A percentile compares a stretch with the other conserved stretches of the same genome.
Conservation (phyloP, 148 eudicot genomes). For the Diospyros lotus region DNA sequence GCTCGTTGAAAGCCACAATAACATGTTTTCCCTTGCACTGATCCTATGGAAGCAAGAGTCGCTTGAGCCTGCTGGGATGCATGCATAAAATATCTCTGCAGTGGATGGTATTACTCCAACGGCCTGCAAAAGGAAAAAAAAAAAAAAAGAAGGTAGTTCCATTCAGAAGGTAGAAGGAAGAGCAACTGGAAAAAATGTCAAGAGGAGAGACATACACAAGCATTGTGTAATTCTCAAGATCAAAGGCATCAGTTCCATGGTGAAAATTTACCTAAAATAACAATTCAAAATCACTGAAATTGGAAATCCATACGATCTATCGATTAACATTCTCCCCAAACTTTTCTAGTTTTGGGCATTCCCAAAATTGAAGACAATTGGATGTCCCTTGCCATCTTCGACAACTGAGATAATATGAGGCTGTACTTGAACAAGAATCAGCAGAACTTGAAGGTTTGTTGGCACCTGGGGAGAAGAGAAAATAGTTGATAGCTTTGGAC, state of each 20-base stretch:
- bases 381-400: conserved; percentile 16
- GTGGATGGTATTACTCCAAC: too few relatives aligned
- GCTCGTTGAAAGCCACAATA: too few relatives aligned
- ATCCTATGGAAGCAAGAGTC: too few relatives aligned
- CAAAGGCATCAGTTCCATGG: not conserved
- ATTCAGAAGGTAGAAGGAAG: too few relatives aligned
- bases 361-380: conserved; percentile 22
- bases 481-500: conserved; percentile 19
- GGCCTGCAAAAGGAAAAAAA: too few relatives aligned
- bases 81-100: too few relatives aligned
- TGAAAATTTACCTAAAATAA: not conserved
- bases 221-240: conserved; percentile 15
- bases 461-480: conserved; percentile 16
- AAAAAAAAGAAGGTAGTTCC: too few relatives aligned
- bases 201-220: conserved; percentile 16
- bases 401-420: conserved; percentile 3
- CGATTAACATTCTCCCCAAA: not conserved
- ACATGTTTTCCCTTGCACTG: too few relatives aligned
- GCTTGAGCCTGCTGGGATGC: too few relatives aligned
- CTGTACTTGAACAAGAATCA: too few relatives aligned
- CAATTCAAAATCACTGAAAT: not conserved
- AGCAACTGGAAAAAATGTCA: too few relatives aligned
- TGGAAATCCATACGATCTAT: conserved; percentile 3
- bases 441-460: conserved; percentile 22
- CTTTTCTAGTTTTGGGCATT: conserved; percentile 18